Evolutionary conservation across 306 rosid species (phyloP).

Genomic region (Citrullus colocynthis): DNA sequence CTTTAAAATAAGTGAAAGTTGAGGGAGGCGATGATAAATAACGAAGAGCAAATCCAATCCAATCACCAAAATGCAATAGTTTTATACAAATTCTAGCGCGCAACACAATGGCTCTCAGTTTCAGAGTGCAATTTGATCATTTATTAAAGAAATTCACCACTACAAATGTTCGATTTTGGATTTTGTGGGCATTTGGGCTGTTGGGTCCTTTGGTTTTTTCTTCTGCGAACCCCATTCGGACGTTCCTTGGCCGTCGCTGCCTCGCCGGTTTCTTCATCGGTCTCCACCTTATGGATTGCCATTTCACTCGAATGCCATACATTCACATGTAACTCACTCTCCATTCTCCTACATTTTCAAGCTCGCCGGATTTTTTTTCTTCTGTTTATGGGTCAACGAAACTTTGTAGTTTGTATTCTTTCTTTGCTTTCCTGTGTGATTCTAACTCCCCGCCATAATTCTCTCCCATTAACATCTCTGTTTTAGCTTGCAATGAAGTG

Average conservation of each 20-base stretch:
- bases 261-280: neutral
- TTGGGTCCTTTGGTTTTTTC: neutral
- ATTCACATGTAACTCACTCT: slow-evolving; percentile 24
- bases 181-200: neutral
- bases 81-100: neutral
- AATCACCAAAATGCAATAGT: neutral
- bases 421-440: neutral
- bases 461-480: neutral
- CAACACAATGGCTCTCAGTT: neutral
- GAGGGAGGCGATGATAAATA: too few relatives aligned
- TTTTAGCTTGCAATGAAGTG: neutral
- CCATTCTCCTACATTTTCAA: neutral
- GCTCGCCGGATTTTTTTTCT: neutral
- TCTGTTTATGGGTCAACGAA: neutral
- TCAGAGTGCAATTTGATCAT: neutral
- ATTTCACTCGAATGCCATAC: slow-evolving; percentile 22
- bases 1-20: too few relatives aligned
- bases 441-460: neutral
- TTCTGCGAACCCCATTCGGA: neutral
- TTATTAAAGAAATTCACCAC: neutral
- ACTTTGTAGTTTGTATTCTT: neutral
- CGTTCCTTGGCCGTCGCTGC: neutral
- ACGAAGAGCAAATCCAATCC: too few relatives aligned
- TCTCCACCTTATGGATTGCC: slow-evolving; percentile 14
- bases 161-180: neutral